Base-by-base conservation (phyloP, 139 green algal species). In the Ettlia oleoabundans region DNA sequence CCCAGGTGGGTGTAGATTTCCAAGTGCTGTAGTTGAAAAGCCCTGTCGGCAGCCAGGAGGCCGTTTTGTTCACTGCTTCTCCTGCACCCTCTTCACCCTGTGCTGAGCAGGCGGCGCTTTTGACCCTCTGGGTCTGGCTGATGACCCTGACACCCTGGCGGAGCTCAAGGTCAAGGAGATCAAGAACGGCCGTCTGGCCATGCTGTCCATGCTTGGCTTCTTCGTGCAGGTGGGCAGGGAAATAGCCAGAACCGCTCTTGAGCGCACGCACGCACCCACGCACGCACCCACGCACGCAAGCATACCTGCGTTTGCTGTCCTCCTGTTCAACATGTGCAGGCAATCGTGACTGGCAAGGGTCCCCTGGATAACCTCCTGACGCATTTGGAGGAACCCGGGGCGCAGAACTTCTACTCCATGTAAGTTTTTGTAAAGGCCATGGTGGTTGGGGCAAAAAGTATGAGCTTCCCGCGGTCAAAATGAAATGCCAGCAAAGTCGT, bases 61-160 rank as follows among this genome's bases (percentile, higher is more conserved):
- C 15, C 47, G 47, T 58, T 58, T 58, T 58, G 47, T 15, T 58
- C 47, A 58, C 13, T 58, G 47, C 15, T 58, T 58, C 13, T 58
- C 13, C 15, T 58, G 47, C 58, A 33, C 9, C 33, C 4, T 8
- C 64, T 28, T n/a, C n/a, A n/a, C n/a, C n/a, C n/a, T n/a, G n/a
- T n/a, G n/a, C n/a, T 33, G 1, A 38, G 67, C 67, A 75, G 65
- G 72, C 72, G 76, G 64, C 87, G 65, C 78, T 69, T 94, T 94
- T 86, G 90, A 94, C 88, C 90, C 92, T 80, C 81, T 95, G 69
- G 90, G 92, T 75, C 83, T 95, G 66, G 92, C 92, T 90, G 92
- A 95, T 73, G 92, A 95, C 84, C 92, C 92, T 85, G 92, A 95
- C 65, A 92, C 90, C 85, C 94, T 95, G 66, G 85, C 92, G 26